Conservation (phyloP, 225 moss, liverwort and hornwort species). For the Neckera pumila region DNA sequence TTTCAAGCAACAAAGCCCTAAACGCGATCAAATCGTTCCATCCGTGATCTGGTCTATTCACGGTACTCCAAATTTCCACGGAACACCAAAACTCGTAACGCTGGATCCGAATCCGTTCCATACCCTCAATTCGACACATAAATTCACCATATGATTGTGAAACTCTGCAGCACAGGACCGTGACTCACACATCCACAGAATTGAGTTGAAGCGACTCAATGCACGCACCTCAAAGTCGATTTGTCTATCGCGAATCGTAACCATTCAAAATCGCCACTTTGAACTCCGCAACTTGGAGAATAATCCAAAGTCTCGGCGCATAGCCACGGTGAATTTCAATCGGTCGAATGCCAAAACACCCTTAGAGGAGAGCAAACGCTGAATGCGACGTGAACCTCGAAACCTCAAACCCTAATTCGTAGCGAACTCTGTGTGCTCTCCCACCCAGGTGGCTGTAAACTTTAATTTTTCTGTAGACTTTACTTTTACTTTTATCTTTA, state of each 20-base stretch:
- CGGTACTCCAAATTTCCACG: neutral
- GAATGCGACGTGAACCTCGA: neutral
- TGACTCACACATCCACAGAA: neutral
- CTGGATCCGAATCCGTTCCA: neutral
- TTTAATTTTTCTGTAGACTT: neutral
- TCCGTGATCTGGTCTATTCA: neutral
- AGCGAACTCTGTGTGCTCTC: neutral
- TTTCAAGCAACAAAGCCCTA: neutral
- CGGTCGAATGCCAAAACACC: neutral
- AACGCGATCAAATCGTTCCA: neutral
- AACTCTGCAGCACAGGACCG: neutral
- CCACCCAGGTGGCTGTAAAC: neutral
- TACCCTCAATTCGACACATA: neutral
- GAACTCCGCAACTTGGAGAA: neutral
- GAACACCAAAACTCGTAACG: neutral
- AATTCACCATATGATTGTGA: neutral
- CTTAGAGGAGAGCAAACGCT: neutral
- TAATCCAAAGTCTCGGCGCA: neutral
- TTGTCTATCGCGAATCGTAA: neutral
- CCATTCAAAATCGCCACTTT: neutral
- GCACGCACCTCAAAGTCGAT: neutral
- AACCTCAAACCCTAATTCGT: conserved; percentile 15
- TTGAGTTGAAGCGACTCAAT: neutral
- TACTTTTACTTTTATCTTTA: neutral
- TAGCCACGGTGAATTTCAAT: neutral